A percentile compares a stretch with the other conserved stretches of the same genome.
Conservation (phyloP, 2,329 filamentous ascomycete genomes). For the Didymellaceae sp. region DNA sequence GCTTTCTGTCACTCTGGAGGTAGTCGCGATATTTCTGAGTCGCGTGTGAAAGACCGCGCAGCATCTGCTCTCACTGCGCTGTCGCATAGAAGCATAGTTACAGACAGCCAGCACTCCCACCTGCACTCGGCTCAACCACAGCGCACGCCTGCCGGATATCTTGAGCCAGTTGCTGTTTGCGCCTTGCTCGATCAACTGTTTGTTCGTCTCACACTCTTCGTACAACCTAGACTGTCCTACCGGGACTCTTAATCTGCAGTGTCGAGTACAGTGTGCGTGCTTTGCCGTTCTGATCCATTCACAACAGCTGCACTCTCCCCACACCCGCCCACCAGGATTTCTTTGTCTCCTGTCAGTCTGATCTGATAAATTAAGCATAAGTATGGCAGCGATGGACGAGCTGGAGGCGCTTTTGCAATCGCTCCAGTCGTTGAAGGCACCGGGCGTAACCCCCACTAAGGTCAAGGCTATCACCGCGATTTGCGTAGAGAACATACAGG, state of each 20-base stretch:
- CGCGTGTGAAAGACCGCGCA: constrained; percentile 30
- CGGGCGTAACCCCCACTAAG: constrained; percentile 91
- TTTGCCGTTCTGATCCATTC: constrained; percentile 29
- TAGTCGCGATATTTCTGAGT: constrained; percentile 27
- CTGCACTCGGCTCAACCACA: constrained; percentile 31
- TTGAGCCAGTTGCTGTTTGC: constrained; percentile 29
- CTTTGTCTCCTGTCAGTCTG: constrained; percentile 29
- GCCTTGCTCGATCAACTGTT: constrained; percentile 29
- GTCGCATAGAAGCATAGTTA: constrained; percentile 36
- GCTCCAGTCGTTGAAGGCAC: constrained; percentile 89
- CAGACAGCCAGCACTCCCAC: constrained; percentile 21
- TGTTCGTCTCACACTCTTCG: constrained; percentile 30
- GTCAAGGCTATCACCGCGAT: constrained; percentile 86
- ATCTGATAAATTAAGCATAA: constrained; percentile 38
- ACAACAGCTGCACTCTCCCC: constrained; percentile 18
- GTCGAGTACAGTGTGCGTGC: constrained; percentile 36
- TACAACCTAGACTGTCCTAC: constrained; percentile 37
- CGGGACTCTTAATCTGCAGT: constrained; percentile 31
- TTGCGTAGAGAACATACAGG: constrained; percentile 67
- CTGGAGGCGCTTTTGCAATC: constrained; percentile 89
- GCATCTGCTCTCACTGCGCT: constrained; percentile 25
- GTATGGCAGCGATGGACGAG: constrained; percentile 80
- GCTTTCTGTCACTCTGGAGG: constrained; percentile 28
- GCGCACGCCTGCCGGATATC: constrained; percentile 21
- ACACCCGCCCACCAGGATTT: constrained; percentile 17